Percentiles rank a stretch among this genome's conserved stretches.
Conservation (phyloP, 805 yeast species). For the Metschnikowia kunwiensis region DNA sequence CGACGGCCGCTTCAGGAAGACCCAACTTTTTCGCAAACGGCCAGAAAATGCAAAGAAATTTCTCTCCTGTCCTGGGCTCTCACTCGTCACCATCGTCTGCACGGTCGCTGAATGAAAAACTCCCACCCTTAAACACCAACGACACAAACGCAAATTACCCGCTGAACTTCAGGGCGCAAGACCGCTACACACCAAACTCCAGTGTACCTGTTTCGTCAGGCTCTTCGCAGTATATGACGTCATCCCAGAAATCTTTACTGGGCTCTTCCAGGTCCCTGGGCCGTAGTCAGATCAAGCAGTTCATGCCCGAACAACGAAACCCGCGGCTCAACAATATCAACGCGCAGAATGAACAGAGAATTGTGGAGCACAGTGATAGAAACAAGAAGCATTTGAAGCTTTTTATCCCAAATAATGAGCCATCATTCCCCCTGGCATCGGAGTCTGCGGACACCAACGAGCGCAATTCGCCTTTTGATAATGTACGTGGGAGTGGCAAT, state of each 20-base stretch:
- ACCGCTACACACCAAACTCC: not conserved
- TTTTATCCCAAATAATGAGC: slow-evolving; percentile 12
- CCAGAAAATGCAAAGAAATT: not conserved
- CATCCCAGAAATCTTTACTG: slow-evolving; percentile 4
- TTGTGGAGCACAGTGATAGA: slow-evolving; percentile 2
- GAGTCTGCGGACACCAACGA: slow-evolving; percentile 3
- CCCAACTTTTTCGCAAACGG: not conserved
- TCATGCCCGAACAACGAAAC: slow-evolving; percentile 5
- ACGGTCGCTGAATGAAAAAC: not conserved
- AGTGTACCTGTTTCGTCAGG: not conserved
- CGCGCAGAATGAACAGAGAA: not conserved
- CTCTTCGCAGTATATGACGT: not conserved
- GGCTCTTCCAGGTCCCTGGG: too few species aligned
- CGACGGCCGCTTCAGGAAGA: slow-evolving; percentile 4
- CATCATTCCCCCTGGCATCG: slow-evolving; percentile 3
- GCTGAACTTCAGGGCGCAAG: too few species aligned
- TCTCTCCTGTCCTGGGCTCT: not conserved
- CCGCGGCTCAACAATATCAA: slow-evolving; percentile 3
- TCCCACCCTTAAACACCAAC: not conserved
- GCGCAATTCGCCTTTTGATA: slow-evolving; percentile 4
- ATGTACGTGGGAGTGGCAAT: not conserved
- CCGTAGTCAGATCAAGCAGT: slow-evolving; percentile 5
- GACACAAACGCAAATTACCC: too few species aligned
- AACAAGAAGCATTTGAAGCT: slow-evolving; percentile 17
- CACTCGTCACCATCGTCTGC: not conserved